Conservation (phyloP, 2,329 filamentous ascomycete species). For the Xylariomycetidae sp. region DNA sequence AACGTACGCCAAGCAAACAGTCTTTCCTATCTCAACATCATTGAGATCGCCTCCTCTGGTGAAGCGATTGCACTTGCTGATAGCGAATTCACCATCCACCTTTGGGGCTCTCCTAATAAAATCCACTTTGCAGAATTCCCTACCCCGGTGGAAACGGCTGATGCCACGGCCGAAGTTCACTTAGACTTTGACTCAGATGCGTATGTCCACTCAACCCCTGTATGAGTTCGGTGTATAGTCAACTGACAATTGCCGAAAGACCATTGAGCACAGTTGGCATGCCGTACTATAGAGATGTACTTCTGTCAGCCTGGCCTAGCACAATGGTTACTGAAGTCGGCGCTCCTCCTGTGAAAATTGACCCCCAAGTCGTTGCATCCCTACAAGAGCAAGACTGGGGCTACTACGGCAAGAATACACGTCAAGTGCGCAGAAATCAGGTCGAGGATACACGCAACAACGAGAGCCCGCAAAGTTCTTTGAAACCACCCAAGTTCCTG, state of each 20-base stretch:
- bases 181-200: conserved; percentile 68
- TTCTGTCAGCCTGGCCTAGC: conserved; percentile 86
- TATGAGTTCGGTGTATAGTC: no score
- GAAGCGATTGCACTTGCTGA: conserved; percentile 81
- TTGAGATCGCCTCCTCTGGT: conserved; percentile 84
- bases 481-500: conserved; percentile 81
- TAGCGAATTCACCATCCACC: conserved; percentile 70
- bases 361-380: conserved; percentile 62
- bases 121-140: conserved; percentile 81
- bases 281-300: conserved; percentile 84
- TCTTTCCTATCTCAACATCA: conserved; percentile 66
- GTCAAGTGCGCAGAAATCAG: conserved; percentile 73
- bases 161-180: conserved; percentile 51
- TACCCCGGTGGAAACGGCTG: conserved; percentile 72
- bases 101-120: conserved; percentile 85
- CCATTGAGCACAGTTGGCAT: conserved; percentile 84
- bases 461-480: conserved; percentile 57
- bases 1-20: conserved; percentile 81
- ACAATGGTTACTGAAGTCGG: conserved; percentile 82
- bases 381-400: conserved; percentile 72
- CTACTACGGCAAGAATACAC: conserved; percentile 71
- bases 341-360: conserved; percentile 71
- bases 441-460: conserved; percentile 68
- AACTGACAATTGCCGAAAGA: no score
- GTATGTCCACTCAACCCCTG: no score